phyloP scores from a whole-genome alignment of 306 rosid genomes.

The Fragaria vesca region DNA sequence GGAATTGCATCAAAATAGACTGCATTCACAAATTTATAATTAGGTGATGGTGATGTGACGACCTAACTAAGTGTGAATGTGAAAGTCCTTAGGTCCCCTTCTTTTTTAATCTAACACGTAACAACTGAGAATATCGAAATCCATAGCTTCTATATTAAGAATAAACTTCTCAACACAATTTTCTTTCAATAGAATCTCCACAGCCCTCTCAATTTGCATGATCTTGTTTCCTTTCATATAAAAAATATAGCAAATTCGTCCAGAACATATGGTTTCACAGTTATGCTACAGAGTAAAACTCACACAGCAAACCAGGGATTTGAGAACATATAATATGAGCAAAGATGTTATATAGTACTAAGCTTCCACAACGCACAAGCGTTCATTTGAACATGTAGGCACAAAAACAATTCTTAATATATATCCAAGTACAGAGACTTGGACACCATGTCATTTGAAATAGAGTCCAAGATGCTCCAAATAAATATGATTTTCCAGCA shows the following conservation, averaged over 20 bases:
- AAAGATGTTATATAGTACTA: neutral
- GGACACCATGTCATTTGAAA: neutral
- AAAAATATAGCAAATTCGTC: neutral
- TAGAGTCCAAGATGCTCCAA: neutral
- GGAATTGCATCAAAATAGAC: neutral
- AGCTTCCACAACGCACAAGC: neutral
- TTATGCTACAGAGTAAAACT: neutral
- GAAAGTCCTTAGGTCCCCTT: neutral
- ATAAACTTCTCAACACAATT: neutral
- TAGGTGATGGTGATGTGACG: neutral
- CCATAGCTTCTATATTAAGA: neutral
- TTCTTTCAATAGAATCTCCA: neutral
- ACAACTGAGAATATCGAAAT: neutral
- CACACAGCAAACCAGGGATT: neutral
- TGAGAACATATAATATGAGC: neutral
- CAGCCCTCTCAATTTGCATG: constrained; percentile 1
- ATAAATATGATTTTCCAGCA: neutral
- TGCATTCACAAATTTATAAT: neutral
- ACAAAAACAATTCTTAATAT: neutral
- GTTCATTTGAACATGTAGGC: neutral
- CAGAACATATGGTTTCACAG: neutral
- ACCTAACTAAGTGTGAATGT: neutral
- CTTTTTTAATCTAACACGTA: neutral
- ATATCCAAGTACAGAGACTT: neutral
- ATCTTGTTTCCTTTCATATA: neutral